Base-by-base conservation (phyloP, 306 rosid genomes). In the Acacia melanoxylon region DNA sequence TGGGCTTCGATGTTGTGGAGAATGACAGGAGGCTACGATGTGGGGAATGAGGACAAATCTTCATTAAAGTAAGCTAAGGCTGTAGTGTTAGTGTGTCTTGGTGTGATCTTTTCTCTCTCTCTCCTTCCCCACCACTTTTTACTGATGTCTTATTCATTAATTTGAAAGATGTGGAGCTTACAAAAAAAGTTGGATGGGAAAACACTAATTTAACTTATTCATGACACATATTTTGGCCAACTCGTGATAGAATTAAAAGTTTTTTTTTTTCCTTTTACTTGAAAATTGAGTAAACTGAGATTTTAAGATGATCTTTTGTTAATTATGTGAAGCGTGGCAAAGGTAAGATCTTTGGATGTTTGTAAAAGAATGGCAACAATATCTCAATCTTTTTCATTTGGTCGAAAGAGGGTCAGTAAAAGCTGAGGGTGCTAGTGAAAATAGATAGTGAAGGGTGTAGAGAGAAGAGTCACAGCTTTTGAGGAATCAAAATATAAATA, bases 1-100 rank as follows among this genome's bases (percentile, higher is more conserved):
- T 79, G 86, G 86, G 77, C 82, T 77, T 88, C 33, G 68, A 5
- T 29, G 85, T 75, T 72, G 31, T 52, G 24, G 24, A 37, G 65
- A 83, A 82, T 82, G 76, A 82, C 79, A 56, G 14, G n/a, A 22
- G 16, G 48, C 33, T 6, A 3, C 15, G 8, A 4, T 15, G 16
- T 25, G 66, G 68, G 68, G 49, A 24, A 41, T 42, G 80, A 72
- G 86, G 83, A 67, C 66, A 37, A 45, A 11, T 11, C 62, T 56
- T 42, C 48, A 41, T 27, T 41, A 72, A 63, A 63, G 31, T 5
- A 63, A 29, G 20, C 15, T 5, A 63, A 63, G n/a, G 41, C 14
- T 25, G 33, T 8, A 22, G 10, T 1, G 2, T 14, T 11, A 8
- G 19, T 10, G 54, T 10, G 69, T 63, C 37, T 12, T 19, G 22